Evolutionary conservation across 2,329 filamentous ascomycete genomes (phyloP), one percentile per base, ranked within the genome.

Genomic region (Epichloe typhina): DNA sequence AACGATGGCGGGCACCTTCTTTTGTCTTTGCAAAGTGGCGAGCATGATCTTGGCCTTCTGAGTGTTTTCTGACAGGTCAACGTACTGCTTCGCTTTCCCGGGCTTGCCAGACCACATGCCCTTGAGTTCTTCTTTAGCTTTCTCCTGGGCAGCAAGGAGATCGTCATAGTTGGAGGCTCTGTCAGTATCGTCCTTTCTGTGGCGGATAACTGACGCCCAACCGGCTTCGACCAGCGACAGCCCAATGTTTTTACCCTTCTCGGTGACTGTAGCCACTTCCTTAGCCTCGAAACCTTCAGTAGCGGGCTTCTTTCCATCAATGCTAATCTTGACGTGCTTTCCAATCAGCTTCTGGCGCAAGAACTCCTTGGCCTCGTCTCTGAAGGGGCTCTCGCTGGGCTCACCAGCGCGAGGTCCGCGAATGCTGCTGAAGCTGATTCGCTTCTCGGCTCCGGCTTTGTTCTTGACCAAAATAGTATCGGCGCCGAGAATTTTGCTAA

Each of bases 21-120:
- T 91, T 67, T 96, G 90, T 50, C 91, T 82, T 54, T 93, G 87
- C 35, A 98, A 77, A 21, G 88, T 83, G 11, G 87, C 86, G 38
- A 95, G 77, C 67, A 95, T 89, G 50, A 95, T 84, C 77, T 96
- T 97, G 55, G 93, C 93, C 70, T 96, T 95, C 66, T 97, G 91
- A 6, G 91, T 71, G 54, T 79, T 90, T 67, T 97, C 93, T 5
- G 90, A 96, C 63, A 91, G 89, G 66, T 98, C 93, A 43, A 85
- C 78, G 64, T 87, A 93, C 64, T 85, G 80, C 72, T 85, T 91
- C 19, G 79, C 75, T 65, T 93, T 88, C 50, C 90, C 83, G 38
- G 88, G 73, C 73, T 96, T 98, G 53, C 86, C 78, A 17, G 86
- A 88, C 90, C 91, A 97, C 74, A 98, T 93, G 48, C 93, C 93